Conservation (phyloP, 2,329 filamentous ascomycete species). For the Fusarium gaditjirri region DNA sequence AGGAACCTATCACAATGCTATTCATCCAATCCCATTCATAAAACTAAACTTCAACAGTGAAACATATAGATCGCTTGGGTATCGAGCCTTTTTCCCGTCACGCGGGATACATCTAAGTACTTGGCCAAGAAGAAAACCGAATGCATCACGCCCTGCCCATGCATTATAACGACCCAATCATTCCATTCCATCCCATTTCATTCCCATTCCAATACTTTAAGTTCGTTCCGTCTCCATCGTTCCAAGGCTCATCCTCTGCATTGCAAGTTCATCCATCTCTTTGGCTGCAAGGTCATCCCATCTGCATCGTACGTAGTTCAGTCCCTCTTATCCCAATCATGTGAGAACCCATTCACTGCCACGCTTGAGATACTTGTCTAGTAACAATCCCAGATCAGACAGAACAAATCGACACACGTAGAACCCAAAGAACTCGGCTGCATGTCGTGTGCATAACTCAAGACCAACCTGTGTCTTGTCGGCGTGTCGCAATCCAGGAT, state of each 20-base stretch:
- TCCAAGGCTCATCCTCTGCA: neutral
- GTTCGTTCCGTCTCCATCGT: neutral
- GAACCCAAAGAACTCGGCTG: conserved; percentile 97
- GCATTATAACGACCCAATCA: conserved; percentile 18
- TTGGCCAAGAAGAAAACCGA: conserved; percentile 31
- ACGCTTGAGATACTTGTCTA: conserved; percentile 97
- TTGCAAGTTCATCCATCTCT: neutral
- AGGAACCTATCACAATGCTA: neutral
- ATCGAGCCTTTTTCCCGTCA: conserved; percentile 39
- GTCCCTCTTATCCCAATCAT: conserved; percentile 39
- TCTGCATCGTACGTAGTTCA: neutral
- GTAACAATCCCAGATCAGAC: conserved; percentile 80
- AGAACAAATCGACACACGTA: conserved; percentile 97
- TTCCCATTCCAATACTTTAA: neutral
- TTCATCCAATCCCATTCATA: neutral
- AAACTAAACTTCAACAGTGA: conserved; percentile 26
- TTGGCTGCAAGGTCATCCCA: neutral
- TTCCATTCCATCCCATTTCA: neutral
- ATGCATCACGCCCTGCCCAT: conserved; percentile 35
- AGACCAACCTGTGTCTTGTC: conserved; percentile 95
- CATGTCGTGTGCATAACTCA: conserved; percentile 91
- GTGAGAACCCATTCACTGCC: conserved; percentile 89
- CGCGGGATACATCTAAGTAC: conserved; percentile 37
- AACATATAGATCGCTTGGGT: conserved; percentile 44
- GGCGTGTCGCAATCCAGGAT: conserved; percentile 89